phyloP scores from a whole-genome alignment of 371 early-diverging fungal genomes.

The Circinella umbellata region DNA sequence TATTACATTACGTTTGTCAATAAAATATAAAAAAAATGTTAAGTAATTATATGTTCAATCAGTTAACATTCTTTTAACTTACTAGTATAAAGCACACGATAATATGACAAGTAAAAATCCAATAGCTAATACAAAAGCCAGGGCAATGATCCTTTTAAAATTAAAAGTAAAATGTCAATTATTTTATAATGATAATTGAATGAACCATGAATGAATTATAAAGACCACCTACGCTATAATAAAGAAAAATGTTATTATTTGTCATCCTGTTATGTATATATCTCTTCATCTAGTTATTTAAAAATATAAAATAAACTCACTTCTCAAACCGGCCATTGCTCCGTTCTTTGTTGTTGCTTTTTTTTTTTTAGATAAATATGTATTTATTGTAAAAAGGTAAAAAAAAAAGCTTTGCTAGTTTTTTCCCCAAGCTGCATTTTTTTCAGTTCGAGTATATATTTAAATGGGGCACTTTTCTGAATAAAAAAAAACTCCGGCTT shows the following conservation, averaged over 20 bases:
- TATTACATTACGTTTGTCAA: conserved; percentile 22
- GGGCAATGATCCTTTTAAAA: conserved; percentile 68
- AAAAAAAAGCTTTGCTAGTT: background rate
- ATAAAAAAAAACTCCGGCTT: background rate
- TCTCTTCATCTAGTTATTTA: background rate
- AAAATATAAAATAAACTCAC: background rate
- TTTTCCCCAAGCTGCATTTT: background rate
- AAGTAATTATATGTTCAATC: too few species aligned
- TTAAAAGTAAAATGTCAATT: background rate
- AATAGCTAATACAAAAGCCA: conserved; percentile 86
- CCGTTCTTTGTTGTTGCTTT: background rate
- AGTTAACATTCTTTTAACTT: conserved; percentile 24
- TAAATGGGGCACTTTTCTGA: background rate
- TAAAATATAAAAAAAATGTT: too few species aligned
- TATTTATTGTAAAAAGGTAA: too few species aligned
- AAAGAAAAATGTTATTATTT: background rate
- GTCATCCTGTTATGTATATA: background rate
- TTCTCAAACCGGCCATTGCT: conserved; percentile 4
- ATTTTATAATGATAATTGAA: background rate
- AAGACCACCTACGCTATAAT: background rate
- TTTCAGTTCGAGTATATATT: background rate
- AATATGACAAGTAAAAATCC: conserved; percentile 92
- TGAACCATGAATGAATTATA: background rate
- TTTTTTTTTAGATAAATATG: background rate
- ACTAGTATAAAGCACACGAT: conserved; percentile 90